phyloP scores from a whole-genome alignment of 2,329 filamentous ascomycete genomes.

The Sporothrix brunneoviolacea region DNA sequence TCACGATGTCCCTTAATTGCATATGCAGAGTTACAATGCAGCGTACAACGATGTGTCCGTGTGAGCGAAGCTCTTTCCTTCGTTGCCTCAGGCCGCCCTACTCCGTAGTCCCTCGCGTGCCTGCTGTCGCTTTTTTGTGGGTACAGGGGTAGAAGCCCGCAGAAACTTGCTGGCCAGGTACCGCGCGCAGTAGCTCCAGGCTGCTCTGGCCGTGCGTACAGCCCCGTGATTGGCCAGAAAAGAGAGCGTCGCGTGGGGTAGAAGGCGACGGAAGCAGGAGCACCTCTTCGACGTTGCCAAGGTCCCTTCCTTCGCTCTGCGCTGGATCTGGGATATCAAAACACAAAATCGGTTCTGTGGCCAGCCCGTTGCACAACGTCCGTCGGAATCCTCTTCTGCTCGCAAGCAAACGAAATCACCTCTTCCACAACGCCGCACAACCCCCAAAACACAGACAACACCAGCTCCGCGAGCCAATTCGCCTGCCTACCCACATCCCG shows the following conservation, averaged over 20 bases:
- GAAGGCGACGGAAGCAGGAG: constrained; percentile 16
- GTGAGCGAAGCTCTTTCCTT: background rate
- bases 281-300: background rate
- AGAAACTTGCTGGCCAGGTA: constrained; percentile 2
- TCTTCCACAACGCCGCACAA: too few species aligned
- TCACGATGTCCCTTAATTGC: too few species aligned
- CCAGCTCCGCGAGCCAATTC: background rate
- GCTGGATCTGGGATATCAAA: background rate
- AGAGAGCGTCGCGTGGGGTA: constrained; percentile 16
- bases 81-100: too few species aligned
- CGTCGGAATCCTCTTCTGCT: too few species aligned
- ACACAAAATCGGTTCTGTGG: background rate
- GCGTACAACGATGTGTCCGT: too few species aligned
- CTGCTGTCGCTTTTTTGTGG: constrained; percentile 2
- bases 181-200: constrained; percentile 4
- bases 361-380: too few species aligned
- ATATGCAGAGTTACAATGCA: too few species aligned
- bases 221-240: constrained; percentile 16
- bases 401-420: too few species aligned
- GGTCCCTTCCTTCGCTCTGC: background rate
- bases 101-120: background rate
- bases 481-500: background rate
- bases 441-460: too few species aligned
- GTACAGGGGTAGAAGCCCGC: constrained; percentile 2
- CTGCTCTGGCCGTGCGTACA: background rate